phyloP scores from a whole-genome alignment of 2,329 filamentous ascomycete genomes.

The Xylaria hypoxylon region DNA sequence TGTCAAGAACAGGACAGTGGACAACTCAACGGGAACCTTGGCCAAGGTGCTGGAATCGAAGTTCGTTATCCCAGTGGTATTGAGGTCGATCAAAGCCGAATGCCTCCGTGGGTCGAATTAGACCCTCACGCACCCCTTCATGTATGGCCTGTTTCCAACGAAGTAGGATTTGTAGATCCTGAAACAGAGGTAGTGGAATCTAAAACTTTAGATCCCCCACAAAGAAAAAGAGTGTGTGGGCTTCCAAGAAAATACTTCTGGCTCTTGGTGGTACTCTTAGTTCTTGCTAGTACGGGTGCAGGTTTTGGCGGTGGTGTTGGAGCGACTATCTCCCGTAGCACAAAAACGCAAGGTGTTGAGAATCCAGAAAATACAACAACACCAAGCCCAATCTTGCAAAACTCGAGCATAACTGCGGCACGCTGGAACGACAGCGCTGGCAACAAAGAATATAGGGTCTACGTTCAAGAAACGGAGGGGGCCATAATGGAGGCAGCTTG shows the following conservation, averaged over 20 bases:
- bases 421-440: not conserved
- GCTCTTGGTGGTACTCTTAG: not conserved
- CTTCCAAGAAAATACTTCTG: not conserved
- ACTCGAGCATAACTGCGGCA: slow-evolving; percentile 2
- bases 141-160: not conserved
- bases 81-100: slow-evolving; percentile 1
- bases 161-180: too few species aligned
- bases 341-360: too few species aligned
- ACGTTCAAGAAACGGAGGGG: slow-evolving; percentile 1
- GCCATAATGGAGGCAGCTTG: slow-evolving; percentile 1
- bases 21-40: not conserved
- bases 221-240: not conserved
- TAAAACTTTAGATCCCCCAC: too few species aligned
- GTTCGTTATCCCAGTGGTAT: not conserved
- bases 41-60: not conserved
- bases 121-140: not conserved
- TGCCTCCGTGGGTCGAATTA: not conserved
- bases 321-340: too few species aligned
- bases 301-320: not conserved
- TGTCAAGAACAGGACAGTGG: not conserved
- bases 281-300: not conserved
- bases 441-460: slow-evolving; percentile 4
- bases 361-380: not conserved
- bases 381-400: slow-evolving; percentile 9
- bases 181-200: too few species aligned